Percentiles rank a stretch among this genome's conserved stretches.
phyloP scores from a whole-genome alignment of 202 grass and related monocot genomes.

The Brachypodium distachyon region DNA sequence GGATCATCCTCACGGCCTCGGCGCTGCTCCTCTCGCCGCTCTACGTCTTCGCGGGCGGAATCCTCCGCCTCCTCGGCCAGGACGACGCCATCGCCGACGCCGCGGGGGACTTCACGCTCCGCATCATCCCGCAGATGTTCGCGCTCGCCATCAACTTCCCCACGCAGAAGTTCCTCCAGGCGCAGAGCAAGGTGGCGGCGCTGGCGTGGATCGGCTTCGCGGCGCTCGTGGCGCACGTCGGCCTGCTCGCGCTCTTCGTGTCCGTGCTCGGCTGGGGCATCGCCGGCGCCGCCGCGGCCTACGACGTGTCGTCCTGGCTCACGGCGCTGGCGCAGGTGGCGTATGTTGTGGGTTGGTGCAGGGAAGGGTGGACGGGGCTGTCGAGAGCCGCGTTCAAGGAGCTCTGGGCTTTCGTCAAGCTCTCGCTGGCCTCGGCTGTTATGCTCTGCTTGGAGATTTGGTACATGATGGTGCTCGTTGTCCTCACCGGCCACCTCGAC shows the following conservation, averaged over 20 bases:
- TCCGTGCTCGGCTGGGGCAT: conserved; percentile 52
- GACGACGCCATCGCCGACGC: conserved; percentile 41
- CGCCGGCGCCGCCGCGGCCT: conserved; percentile 58
- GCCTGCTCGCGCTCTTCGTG: conserved; percentile 50
- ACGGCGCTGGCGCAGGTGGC: conserved; percentile 47
- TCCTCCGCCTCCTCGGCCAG: conserved; percentile 67
- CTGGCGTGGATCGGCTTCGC: conserved; percentile 59
- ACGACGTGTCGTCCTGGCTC: conserved; percentile 47
- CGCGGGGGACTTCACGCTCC: conserved; percentile 49
- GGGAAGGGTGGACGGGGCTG: conserved; percentile 67
- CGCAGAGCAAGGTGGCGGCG: conserved; percentile 74
- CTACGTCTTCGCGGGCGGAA: conserved; percentile 42
- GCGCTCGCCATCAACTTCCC: conserved; percentile 77
- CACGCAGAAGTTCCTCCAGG: conserved; percentile 82
- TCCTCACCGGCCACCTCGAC: conserved; percentile 75
- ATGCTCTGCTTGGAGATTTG: conserved; percentile 97
- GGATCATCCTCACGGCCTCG: conserved; percentile 66
- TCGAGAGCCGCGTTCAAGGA: conserved; percentile 46
- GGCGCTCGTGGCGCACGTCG: conserved; percentile 44
- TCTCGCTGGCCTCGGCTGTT: conserved; percentile 64
- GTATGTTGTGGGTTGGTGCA: conserved; percentile 61
- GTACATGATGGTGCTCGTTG: conserved; percentile 92
- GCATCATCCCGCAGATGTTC: conserved; percentile 78
- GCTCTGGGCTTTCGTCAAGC: conserved; percentile 66
- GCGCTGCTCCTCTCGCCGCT: conserved; percentile 53